Evolutionary conservation across 495 filamentous ascomycete genomes (phyloP).

Genomic region (Xylaria scruposa): DNA sequence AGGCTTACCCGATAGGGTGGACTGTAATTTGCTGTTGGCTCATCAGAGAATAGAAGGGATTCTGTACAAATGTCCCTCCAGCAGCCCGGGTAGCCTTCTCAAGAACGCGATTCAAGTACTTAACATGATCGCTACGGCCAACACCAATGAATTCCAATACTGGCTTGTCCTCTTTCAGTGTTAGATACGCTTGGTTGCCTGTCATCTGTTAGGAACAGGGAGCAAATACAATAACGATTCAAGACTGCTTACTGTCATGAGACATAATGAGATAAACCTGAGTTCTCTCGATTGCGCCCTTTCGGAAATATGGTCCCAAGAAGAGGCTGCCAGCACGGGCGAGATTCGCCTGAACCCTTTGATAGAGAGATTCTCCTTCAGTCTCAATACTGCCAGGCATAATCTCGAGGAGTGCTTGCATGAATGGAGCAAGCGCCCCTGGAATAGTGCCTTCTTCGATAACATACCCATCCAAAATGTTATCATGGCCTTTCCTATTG

Average conservation of each 20-base stretch:
- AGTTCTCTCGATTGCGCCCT: conserved; percentile 63
- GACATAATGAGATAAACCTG: conserved; percentile 76
- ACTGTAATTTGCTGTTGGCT: conserved; percentile 67
- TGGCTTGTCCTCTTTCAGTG: conserved; percentile 65
- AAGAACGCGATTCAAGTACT: conserved; percentile 58
- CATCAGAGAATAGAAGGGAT: conserved; percentile 61
- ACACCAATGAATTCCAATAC: conserved; percentile 65
- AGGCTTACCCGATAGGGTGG: conserved; percentile 66
- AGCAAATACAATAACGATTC: neutral
- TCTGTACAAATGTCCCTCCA: conserved; percentile 64
- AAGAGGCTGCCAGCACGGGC: conserved; percentile 58
- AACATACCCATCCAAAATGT: conserved; percentile 67
- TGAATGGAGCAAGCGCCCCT: conserved; percentile 58
- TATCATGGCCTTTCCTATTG: conserved; percentile 56
- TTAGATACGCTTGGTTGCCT: conserved; percentile 66
- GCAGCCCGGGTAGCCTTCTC: conserved; percentile 60
- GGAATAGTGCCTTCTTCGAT: conserved; percentile 71
- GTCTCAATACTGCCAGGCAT: conserved; percentile 60
- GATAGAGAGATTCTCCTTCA: conserved; percentile 43
- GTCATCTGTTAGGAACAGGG: conserved; percentile 22
- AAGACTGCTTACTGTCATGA: conserved; percentile 59
- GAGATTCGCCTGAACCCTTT: conserved; percentile 53
- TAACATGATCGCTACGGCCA: conserved; percentile 59
- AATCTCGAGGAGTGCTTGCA: conserved; percentile 63
- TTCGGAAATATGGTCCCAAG: conserved; percentile 61